Base-by-base conservation (phyloP, 441 rosid genomes). In the Aquilaria agallochum region DNA sequence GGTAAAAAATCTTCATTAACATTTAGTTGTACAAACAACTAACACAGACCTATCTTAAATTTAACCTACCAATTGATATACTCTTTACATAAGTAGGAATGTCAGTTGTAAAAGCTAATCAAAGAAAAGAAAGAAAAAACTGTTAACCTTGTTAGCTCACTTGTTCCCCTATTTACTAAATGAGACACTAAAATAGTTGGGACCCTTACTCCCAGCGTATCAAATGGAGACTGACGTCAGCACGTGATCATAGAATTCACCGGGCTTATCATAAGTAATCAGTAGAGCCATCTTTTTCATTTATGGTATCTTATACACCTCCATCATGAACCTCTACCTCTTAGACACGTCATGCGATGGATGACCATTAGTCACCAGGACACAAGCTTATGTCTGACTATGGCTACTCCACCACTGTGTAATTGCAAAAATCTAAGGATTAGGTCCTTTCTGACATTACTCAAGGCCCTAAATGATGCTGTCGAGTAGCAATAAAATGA, bases 401-500 rank as follows among this genome's bases (percentile, higher is more conserved):
- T 2, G 96, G 67, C 55, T 93, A 97, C 75, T 93, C 98, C 63
- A 93, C 75, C 58, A 93, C 98, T 56, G 59, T 89, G 58, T 90
- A 90, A 56, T 93, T 90, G 0, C 97, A 97, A 56, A 93, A 57
- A 93, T 2, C 98, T 97, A 56, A 74, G 80, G 60, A 93, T 57
- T 4, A 93, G 86, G 73, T 93, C 97, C 66, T 84, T 90, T 60
- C 82, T 79, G 0, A 86, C 97, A 72, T 93, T 93, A 74, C 97
- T 88, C 34, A 64, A 65, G 30, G 91, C 89, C 2, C 97, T 97
- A 60, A 90, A 96, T 6, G 98, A 93, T 52, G 98, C 90, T 60
- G 98, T 97, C 5, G 97, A 93, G 64, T 93, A 97, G 55, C 88
- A 92, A 64, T 88, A 93, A 93, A 85, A 53, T 97, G 89, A 82